Base-by-base conservation (phyloP, 2,329 filamentous ascomycete species). In the Cadophora sp. region DNA sequence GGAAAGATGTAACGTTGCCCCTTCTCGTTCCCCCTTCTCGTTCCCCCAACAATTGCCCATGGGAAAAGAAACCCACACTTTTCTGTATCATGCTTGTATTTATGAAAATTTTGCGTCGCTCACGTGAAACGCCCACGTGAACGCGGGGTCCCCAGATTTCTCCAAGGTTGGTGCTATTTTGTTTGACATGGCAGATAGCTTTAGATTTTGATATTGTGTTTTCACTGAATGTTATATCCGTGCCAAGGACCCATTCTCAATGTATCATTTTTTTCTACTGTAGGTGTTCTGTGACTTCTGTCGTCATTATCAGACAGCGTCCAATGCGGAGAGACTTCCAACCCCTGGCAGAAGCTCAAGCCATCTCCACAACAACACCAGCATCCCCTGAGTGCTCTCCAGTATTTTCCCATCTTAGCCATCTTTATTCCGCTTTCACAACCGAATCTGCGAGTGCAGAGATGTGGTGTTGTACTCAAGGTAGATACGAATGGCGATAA, bases 1-100 rank as follows among this genome's bases (percentile, higher is more conserved):
- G 27, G 51, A 55, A 55, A 55, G 26, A 59, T 48, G 62, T 56
- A 65, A 65, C 34, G 16, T 31, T 43, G 53, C 53, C 16, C 58
- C n/a, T 46, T 46, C 40, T 48, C 11, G n/a, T 4, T 27, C 4
- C 24, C 48, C 11, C 14, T 51, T 8, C 31, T 34, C 31, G 31
- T 34, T 43, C 40, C 40, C 16, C 5, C 12, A 43, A 6, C 14
- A 43, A 43, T 16, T 43, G 12, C 40, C 40, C 16, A 43, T 16
- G 40, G 40, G 40, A 43, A 43, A 2, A 16, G 40, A 19, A 34
- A 37, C 9, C 12, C 16, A 43, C 26, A 31, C 2, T 62, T 34
- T 34, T 24, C 51, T 12, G 19, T 6, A 9, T 43, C 56, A 43
- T 56, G 48, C 62, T 8, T 4, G 43, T 43, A 53, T 26, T 34